Evolutionary conservation across 805 yeast genomes (phyloP), one percentile per base, ranked within the genome.

Genomic region (Ogataea paraovalis): DNA sequence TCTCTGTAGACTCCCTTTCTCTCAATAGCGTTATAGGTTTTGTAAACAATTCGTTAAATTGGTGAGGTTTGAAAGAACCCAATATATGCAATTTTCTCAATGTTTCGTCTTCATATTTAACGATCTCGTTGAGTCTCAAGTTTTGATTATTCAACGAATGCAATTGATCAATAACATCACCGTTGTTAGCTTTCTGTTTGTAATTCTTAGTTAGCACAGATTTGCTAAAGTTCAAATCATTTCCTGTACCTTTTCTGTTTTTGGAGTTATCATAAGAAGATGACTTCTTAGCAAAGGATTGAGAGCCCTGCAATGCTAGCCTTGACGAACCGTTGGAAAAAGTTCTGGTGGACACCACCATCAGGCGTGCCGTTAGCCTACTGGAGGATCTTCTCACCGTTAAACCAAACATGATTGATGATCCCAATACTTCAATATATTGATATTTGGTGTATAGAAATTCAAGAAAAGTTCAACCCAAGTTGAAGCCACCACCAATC

Each of bases 51-150:
- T 87, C 96, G 54, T 79, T 76, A 61, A 74, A 79, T 65, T 88
- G 96, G 53, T 72, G 73, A 51, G 80, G 81, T 56, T 80, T 78
- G 67, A 86, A 86, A 0, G 85, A 68, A 20, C 90, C 91, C 46
- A 83, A 64, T 38, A 72, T 70, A 30, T 68, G 66, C 52, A 87
- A 68, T 41, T 68, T 66, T 46, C 68, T 62, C 49, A 76, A 68
- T 16, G 73, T 70, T 13, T 61, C 59, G 2, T 68, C 59, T 14
- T 72, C 66, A 64, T 73, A 87, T 32, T 64, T 62, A 6, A 67
- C 62, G 20, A 77, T 68, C 10, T 64, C 53, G 45, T 69, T 55
- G 19, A 55, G 12, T 5, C 52, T 43, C 20, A 56, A 37, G 30
- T 51, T 53, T 10, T 52, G 43, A 16, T 48, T 34, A 34, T 44